phyloP scores from a whole-genome alignment of 2,329 filamentous ascomycete species.

The Alternaria arbusti region DNA sequence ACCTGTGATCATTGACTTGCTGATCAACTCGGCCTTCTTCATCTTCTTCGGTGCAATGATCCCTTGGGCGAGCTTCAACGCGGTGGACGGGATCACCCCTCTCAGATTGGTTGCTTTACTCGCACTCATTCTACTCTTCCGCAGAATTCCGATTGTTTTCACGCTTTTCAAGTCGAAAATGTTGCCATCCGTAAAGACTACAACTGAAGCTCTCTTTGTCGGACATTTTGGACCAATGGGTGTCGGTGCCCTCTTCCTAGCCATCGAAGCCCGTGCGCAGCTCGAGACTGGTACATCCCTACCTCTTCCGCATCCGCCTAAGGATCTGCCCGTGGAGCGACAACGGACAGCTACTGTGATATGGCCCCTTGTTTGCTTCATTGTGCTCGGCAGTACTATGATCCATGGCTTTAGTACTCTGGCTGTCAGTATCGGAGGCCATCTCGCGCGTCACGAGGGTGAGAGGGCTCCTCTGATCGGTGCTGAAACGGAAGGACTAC shows the following conservation, averaged over 20 bases:
- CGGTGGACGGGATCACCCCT: constrained; percentile 48
- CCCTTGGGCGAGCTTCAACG: constrained; percentile 56
- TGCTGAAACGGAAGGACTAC: constrained; percentile 57
- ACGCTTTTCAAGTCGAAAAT: constrained; percentile 51
- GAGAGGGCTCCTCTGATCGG: constrained; percentile 59
- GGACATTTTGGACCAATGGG: constrained; percentile 67
- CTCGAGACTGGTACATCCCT: constrained; percentile 58
- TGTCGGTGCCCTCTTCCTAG: constrained; percentile 62
- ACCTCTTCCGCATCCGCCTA: constrained; percentile 54
- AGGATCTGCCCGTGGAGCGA: constrained; percentile 40
- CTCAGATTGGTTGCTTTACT: constrained; percentile 54
- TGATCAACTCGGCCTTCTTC: constrained; percentile 63
- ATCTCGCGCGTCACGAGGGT: constrained; percentile 55
- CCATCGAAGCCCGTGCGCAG: constrained; percentile 61
- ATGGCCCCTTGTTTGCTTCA: constrained; percentile 63
- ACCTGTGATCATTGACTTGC: constrained; percentile 60
- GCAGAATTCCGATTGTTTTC: constrained; percentile 60
- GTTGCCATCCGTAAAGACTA: constrained; percentile 58
- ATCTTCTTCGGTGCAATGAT: constrained; percentile 64
- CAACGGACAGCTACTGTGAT: constrained; percentile 54
- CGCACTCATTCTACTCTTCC: constrained; percentile 58
- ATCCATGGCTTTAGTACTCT: constrained; percentile 62
- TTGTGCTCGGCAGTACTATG: constrained; percentile 61
- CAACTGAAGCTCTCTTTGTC: constrained; percentile 60
- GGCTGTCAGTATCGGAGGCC: constrained; percentile 57